Evolutionary conservation across 352 stramenopile species (phyloP).

Genomic region (Peronosclerospora sorghi): DNA sequence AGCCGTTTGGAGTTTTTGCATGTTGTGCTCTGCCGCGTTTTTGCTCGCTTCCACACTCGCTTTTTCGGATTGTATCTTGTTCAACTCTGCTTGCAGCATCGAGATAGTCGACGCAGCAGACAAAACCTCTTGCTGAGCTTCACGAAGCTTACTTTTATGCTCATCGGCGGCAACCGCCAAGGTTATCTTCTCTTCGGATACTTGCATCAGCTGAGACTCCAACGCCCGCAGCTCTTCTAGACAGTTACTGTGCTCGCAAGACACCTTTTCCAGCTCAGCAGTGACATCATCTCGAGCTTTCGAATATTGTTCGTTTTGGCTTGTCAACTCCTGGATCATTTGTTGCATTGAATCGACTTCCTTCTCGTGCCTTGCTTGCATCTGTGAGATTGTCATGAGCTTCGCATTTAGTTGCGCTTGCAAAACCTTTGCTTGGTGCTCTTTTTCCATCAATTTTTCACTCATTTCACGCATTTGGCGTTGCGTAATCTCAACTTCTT

Average conservation of each 20-base stretch:
- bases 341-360: conserved; percentile 25
- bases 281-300: conserved; percentile 10
- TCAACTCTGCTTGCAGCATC: conserved; percentile 6
- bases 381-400: conserved; percentile 31
- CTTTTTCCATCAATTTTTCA: conserved; percentile 23
- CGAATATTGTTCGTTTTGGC: conserved; percentile 18
- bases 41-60: conserved; percentile 13
- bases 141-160: conserved; percentile 8
- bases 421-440: conserved; percentile 30
- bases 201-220: conserved; percentile 37
- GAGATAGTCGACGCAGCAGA: conserved; percentile 9
- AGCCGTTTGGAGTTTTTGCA: conserved; percentile 6
- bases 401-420: conserved; percentile 36
- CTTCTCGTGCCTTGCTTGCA: conserved; percentile 17
- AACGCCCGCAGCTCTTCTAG: conserved; percentile 36
- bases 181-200: conserved; percentile 39
- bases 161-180: conserved; percentile 9
- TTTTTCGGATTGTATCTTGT: conserved; percentile 8
- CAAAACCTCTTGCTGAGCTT: conserved; percentile 5
- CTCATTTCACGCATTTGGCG: conserved; percentile 27
- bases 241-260: conserved; percentile 25
- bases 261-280: conserved; percentile 21
- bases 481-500: conserved; percentile 22
- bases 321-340: conserved; percentile 17
- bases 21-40: conserved; percentile 11